Evolutionary conservation across 805 yeast genomes (phyloP), one percentile per base, ranked within the genome.

Genomic region (Candida ascalaphidarum): DNA sequence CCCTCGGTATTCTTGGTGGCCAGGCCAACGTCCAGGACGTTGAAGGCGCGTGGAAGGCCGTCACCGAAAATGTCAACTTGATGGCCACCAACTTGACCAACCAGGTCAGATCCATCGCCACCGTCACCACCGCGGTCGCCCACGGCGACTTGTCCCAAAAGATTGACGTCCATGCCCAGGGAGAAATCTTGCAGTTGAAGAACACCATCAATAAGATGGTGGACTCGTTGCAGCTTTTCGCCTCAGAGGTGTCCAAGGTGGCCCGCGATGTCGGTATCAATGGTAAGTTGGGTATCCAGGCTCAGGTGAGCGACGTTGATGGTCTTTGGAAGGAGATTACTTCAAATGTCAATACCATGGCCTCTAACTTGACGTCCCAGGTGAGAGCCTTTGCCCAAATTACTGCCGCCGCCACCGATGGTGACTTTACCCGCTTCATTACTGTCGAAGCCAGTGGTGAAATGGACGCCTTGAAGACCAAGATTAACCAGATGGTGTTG

Each of bases 221-320:
- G 65, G 95, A 84, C 50, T 76, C 92, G 25, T 70, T 84, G 45
- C 92, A 82, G 50, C 76, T 83, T 28, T 84, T 84, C 51, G 95
- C 94, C 7, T 73, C 79, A 17, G 95, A 84, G 55, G 95, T 84
- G 31, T 77, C 94, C 1, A 70, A 86, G 45, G 95, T 84, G 23
- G 95, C 95, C 7, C 76, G 83, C 39, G 95, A 84, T 62, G 94
- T 84, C 40, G 95, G 95, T 62, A 82, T 83, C 28, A 89, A 84
- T 46, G 95, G 95, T 61, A 84, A 83, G 52, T 69, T 84, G 30
- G 95, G 95, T 43, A 92, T 83, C 26, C 94, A 83, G 49, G 94
- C 95, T 6, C 92, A 84, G 49, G 94, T 84, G 16, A 72, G 77
- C 29, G 95, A 84, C 59, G 94, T 84, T 14, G 94, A 83, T 53